Evolutionary conservation across 2,329 filamentous ascomycete genomes (phyloP).

Genomic region (Aspergillus transmontanensis): DNA sequence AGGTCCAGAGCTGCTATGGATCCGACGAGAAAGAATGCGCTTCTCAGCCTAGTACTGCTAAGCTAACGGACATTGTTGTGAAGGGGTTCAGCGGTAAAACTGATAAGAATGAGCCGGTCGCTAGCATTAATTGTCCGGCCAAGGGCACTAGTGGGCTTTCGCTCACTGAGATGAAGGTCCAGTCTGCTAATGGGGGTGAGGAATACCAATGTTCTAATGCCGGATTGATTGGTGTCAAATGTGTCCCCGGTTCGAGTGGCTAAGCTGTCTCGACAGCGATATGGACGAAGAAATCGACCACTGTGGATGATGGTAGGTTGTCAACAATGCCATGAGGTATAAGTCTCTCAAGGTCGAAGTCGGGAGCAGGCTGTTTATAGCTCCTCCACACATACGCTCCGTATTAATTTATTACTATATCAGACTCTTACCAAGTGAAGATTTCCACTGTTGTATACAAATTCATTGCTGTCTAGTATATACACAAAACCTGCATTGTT

Average conservation of each 20-base stretch:
- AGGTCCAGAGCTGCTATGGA: neutral
- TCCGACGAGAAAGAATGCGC: neutral
- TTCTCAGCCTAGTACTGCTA: neutral
- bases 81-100: neutral
- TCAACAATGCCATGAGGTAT: too few species aligned
- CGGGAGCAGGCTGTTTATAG: too few species aligned
- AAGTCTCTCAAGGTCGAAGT: too few species aligned
- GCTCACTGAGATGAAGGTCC: conserved; percentile 1
- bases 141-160: neutral
- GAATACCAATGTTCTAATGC: neutral
- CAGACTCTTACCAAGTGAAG: too few species aligned
- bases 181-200: neutral
- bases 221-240: neutral
- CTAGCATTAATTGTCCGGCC: neutral
- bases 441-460: neutral
- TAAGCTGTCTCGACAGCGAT: neutral
- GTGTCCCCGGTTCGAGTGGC: neutral
- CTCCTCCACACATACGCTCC: too few species aligned
- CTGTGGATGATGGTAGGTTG: too few species aligned
- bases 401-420: too few species aligned
- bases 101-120: neutral
- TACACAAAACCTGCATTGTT: neutral
- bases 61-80: neutral
- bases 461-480: neutral
- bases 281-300: too few species aligned